Evolutionary conservation across 306 rosid genomes (phyloP).

Genomic region (Begonia peltatifolia): DNA sequence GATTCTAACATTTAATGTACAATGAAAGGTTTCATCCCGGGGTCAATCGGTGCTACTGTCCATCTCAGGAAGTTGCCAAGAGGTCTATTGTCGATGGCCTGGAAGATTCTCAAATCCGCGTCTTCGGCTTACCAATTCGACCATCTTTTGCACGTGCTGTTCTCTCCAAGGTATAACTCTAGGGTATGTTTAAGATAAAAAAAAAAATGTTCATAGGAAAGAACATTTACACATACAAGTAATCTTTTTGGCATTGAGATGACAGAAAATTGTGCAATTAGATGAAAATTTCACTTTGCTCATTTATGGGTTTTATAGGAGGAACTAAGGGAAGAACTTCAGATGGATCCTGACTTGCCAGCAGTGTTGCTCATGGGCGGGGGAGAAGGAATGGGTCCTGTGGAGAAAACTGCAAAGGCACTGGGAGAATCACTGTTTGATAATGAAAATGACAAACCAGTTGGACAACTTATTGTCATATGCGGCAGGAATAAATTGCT

Average conservation of each 20-base stretch:
- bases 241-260: no score
- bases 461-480: conserved; percentile 67
- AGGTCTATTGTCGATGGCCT: conserved; percentile 68
- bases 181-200: background rate
- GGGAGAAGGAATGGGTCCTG: conserved; percentile 99
- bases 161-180: conserved; percentile 41
- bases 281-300: background rate
- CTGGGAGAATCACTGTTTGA: conserved; percentile 60
- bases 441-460: conserved; percentile 43
- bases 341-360: conserved; percentile 68
- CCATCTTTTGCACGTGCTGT: conserved; percentile 91
- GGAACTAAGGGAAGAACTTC: conserved; percentile 71
- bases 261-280: no score
- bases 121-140: conserved; percentile 81
- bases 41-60: conserved; percentile 88
- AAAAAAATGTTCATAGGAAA: background rate
- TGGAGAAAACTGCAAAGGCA: conserved; percentile 86
- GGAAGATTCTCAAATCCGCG: conserved; percentile 52
- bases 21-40: conserved; percentile 80
- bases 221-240: no score
- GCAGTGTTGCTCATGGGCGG: conserved; percentile 97
- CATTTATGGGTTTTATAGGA: conserved; percentile 28
- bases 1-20: conserved; percentile 7
- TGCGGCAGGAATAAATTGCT: conserved; percentile 80
- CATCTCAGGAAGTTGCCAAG: conserved; percentile 77